phyloP scores from a whole-genome alignment of 768 basidiomycete genomes.

The Leccinum imitatum region DNA sequence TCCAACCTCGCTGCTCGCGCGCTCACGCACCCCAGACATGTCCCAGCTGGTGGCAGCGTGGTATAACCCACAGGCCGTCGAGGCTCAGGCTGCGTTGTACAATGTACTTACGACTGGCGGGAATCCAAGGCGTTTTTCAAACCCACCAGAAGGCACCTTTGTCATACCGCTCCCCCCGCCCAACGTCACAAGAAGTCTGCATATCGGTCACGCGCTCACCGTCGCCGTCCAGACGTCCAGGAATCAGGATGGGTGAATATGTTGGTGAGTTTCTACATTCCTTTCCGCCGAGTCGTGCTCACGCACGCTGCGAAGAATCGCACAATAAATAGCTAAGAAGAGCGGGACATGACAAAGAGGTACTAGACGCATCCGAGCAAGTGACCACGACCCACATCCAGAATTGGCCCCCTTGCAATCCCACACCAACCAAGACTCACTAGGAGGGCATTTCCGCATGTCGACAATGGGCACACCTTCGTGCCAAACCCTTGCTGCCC shows the following conservation, averaged over 20 bases:
- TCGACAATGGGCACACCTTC: neutral
- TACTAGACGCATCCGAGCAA: neutral
- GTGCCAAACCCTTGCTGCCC: no score
- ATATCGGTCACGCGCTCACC: constrained; percentile 94
- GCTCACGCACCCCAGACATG: constrained; percentile 55
- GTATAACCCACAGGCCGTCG: constrained; percentile 93
- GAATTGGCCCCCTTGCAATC: neutral
- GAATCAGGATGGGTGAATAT: constrained; percentile 63
- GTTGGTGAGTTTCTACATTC: constrained; percentile 62
- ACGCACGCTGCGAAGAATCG: no score
- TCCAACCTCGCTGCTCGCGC: neutral
- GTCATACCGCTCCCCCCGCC: constrained; percentile 91
- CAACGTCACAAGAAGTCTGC: constrained; percentile 93
- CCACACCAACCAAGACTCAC: neutral
- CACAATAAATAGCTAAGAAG: no score
- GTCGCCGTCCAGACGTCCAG: constrained; percentile 66
- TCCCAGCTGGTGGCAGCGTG: constrained; percentile 82
- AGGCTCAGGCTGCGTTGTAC: constrained; percentile 74
- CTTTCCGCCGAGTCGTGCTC: neutral
- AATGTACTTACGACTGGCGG: constrained; percentile 29
- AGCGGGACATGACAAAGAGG: no score
- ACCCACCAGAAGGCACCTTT: constrained; percentile 71
- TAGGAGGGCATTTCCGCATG: neutral
- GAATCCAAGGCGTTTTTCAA: no score
- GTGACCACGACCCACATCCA: neutral